Percentiles rank a stretch among this genome's conserved stretches.
Conservation (phyloP, 352 stramenopile species). For the Phytophthora fragariaefolia region DNA sequence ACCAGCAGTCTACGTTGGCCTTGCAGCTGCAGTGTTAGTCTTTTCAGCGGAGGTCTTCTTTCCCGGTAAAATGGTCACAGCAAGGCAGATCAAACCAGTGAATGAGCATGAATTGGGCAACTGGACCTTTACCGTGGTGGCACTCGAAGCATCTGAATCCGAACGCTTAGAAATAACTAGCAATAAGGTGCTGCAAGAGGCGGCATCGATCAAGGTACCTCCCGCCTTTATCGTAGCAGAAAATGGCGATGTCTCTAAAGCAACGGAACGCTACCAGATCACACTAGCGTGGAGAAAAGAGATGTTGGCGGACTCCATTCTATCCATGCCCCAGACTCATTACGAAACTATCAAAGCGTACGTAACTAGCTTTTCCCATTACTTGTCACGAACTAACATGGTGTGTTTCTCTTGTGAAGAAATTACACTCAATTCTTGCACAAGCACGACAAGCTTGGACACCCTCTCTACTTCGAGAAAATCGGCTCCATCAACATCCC, state of each 20-base stretch:
- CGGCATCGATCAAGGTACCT: constrained; percentile 43
- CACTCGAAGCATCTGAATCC: constrained; percentile 64
- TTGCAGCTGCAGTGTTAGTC: constrained; percentile 46
- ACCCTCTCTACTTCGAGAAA: constrained; percentile 80
- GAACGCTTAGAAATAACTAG: constrained; percentile 42
- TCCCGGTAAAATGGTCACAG: constrained; percentile 55
- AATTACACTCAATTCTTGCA: constrained; percentile 60
- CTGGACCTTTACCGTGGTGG: constrained; percentile 70
- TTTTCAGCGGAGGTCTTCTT: constrained; percentile 70
- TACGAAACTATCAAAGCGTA: constrained; percentile 79
- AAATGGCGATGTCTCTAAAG: constrained; percentile 70
- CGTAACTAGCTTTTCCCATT: not conserved
- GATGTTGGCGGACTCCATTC: constrained; percentile 70
- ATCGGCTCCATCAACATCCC: constrained; percentile 83
- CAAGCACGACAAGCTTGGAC: constrained; percentile 80
- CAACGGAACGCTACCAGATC: constrained; percentile 59
- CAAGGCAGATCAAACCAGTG: constrained; percentile 27
- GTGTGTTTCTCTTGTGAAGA: constrained; percentile 7
- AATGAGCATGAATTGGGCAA: constrained; percentile 41
- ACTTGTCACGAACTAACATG: not conserved
- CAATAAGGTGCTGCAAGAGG: constrained; percentile 19
- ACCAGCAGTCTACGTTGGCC: constrained; percentile 58
- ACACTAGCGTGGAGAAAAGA: constrained; percentile 84
- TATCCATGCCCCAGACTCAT: constrained; percentile 60
- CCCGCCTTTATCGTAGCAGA: constrained; percentile 72